Evolutionary conservation across 2,329 filamentous ascomycete genomes (phyloP).

Genomic region (Arachnomyces sp.): DNA sequence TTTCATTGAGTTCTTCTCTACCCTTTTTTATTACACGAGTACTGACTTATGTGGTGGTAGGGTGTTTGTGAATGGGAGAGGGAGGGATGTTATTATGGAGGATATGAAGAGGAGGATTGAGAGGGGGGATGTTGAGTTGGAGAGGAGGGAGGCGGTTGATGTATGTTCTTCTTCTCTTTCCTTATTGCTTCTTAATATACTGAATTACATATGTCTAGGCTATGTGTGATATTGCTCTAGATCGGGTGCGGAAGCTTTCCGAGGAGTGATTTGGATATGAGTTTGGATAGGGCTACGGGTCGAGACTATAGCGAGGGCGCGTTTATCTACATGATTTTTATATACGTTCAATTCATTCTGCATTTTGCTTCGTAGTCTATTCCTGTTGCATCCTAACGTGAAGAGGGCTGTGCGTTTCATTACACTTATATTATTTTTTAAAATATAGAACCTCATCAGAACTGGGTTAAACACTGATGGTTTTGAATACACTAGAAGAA

Average conservation of each 20-base stretch:
- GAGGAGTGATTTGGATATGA: conserved; percentile 1
- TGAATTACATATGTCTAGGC: conserved; percentile 44
- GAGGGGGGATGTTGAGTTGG: conserved; percentile 54
- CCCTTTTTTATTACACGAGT: conserved; percentile 9
- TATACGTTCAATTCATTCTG: too few species aligned
- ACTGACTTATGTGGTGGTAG: conserved; percentile 27
- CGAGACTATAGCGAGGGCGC: too few species aligned
- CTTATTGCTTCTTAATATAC: conserved; percentile 1
- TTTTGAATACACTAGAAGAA: conserved; percentile 60
- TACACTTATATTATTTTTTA: too few species aligned
- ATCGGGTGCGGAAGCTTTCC: conserved; percentile 61
- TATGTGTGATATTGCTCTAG: conserved; percentile 84
- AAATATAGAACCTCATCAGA: too few species aligned
- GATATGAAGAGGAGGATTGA: conserved; percentile 72
- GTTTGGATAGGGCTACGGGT: too few species aligned
- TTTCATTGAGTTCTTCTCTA: conserved; percentile 7
- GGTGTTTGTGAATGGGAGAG: conserved; percentile 80
- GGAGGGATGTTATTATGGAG: conserved; percentile 64
- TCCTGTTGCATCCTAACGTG: too few species aligned
- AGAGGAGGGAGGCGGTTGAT: conserved; percentile 66
- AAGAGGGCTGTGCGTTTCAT: too few species aligned
- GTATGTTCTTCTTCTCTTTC: conserved; percentile 38
- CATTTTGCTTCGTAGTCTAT: too few species aligned
- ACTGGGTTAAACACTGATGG: conserved; percentile 60
- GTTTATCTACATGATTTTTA: too few species aligned